phyloP scores from a whole-genome alignment of 2,329 filamentous ascomycete genomes.

The Aspergillus pseudoterreus region DNA sequence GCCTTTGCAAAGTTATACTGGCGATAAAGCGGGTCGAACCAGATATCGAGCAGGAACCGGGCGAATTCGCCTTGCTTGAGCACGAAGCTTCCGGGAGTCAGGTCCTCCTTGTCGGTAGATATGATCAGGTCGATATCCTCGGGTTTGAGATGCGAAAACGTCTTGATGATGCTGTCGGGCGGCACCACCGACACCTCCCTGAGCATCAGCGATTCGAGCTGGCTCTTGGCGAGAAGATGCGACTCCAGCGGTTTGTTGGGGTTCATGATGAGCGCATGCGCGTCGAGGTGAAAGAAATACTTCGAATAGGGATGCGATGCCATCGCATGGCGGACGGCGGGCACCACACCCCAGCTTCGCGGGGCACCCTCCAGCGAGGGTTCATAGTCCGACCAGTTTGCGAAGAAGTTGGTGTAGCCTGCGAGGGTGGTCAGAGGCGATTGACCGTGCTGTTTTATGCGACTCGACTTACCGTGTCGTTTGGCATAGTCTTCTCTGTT shows the following conservation, averaged over 20 bases:
- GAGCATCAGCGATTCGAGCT: constrained; percentile 75
- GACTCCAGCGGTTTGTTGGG: constrained; percentile 65
- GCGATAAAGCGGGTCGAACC: constrained; percentile 92
- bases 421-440: not conserved
- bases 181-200: constrained; percentile 83
- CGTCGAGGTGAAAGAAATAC: constrained; percentile 84
- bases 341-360: constrained; percentile 61
- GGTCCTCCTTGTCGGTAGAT: constrained; percentile 76
- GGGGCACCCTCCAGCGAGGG: constrained; percentile 40
- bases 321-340: constrained; percentile 85
- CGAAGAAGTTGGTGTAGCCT: constrained; percentile 87
- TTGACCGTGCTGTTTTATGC: not conserved
- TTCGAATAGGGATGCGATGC: constrained; percentile 70
- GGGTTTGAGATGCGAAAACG: constrained; percentile 75
- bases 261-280: constrained; percentile 86
- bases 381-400: constrained; percentile 69
- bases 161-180: constrained; percentile 95
- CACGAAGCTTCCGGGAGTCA: constrained; percentile 74
- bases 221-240: constrained; percentile 64
- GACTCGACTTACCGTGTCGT: constrained; percentile 66
- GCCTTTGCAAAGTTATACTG: constrained; percentile 96
- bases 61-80: constrained; percentile 84
- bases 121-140: constrained; percentile 77
- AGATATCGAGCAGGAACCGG: constrained; percentile 87
- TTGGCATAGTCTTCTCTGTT: constrained; percentile 83